phyloP scores from a whole-genome alignment of 225 moss, liverwort and hornwort genomes.

The Anthoceros angustus region DNA sequence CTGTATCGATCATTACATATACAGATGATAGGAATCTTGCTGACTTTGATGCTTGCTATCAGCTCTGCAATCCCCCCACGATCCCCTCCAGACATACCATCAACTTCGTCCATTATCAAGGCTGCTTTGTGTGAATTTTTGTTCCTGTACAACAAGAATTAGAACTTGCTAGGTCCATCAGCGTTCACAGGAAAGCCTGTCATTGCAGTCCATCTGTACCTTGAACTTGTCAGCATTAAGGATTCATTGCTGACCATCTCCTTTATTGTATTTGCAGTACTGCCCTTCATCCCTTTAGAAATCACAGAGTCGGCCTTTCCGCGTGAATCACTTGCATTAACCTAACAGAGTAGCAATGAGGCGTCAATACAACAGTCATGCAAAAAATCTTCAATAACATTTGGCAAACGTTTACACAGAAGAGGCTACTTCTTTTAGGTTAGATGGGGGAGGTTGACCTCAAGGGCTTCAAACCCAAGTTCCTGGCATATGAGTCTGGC shows the following conservation, averaged over 20 bases:
- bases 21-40: constrained; percentile 86
- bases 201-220: too few species aligned
- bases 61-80: constrained; percentile 94
- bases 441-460: constrained; percentile 27
- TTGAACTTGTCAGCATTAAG: constrained; percentile 37
- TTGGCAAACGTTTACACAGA: too few species aligned
- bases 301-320: constrained; percentile 87
- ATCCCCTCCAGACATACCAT: constrained; percentile 99
- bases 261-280: constrained; percentile 82
- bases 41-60: constrained; percentile 78
- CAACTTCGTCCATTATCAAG: constrained; percentile 98
- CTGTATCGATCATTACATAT: constrained; percentile 92
- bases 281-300: constrained; percentile 67
- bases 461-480: constrained; percentile 61
- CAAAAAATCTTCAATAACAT: too few species aligned
- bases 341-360: constrained; percentile 20
- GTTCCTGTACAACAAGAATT: too few species aligned
- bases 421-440: too few species aligned
- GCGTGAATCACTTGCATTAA: constrained; percentile 96
- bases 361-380: neutral
- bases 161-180: too few species aligned
- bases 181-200: too few species aligned
- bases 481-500: constrained; percentile 76
- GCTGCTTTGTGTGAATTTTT: constrained; percentile 27
- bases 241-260: constrained; percentile 94